Conservation (phyloP, 345 rosid genomes). For the Populus ilicifolia region DNA sequence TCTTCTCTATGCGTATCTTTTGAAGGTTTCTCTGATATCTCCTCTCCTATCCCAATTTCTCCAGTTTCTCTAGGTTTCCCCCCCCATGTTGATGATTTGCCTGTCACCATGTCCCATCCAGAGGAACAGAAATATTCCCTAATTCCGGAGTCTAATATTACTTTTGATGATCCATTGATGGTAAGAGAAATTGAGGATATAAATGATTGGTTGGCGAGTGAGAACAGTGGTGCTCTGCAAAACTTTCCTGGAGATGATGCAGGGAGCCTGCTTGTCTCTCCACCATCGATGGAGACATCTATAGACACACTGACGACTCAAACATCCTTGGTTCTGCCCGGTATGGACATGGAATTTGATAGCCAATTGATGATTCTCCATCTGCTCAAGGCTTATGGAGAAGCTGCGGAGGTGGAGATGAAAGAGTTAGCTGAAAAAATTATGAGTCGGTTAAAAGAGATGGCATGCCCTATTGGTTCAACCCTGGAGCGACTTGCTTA, state of each 20-base stretch:
- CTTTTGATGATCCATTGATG: slow-evolving; percentile 5
- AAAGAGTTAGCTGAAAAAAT: slow-evolving; percentile 24
- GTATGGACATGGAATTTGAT: slow-evolving; percentile 24
- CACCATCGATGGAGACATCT: slow-evolving; percentile 9
- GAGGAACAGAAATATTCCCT: background rate
- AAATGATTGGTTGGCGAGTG: slow-evolving; percentile 14
- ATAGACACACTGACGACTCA: background rate
- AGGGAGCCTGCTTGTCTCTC: slow-evolving; percentile 10
- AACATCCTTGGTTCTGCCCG: slow-evolving; percentile 20
- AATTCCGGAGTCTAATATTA: background rate
- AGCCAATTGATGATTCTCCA: slow-evolving; percentile 24
- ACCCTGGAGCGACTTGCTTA: slow-evolving; percentile 21
- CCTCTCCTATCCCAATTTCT: slow-evolving; percentile 12
- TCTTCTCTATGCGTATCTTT: slow-evolving; percentile 11
- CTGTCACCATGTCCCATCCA: background rate
- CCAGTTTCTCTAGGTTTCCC: background rate
- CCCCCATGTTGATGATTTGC: background rate
- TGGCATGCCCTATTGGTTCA: slow-evolving; percentile 25
- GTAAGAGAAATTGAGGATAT: slow-evolving; percentile 10
- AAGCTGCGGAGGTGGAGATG: slow-evolving; percentile 32
- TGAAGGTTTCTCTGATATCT: slow-evolving; percentile 23
- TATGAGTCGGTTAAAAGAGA: slow-evolving; percentile 16
- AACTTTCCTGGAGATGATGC: slow-evolving; percentile 13
- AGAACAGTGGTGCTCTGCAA: slow-evolving; percentile 3
- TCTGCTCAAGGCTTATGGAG: slow-evolving; percentile 43